These are phyloP conservation scores for Pseudogymnoascus destructans DNA, from an alignment of 2,329 filamentous ascomycete species.

Conservation along the genomic window DNA sequence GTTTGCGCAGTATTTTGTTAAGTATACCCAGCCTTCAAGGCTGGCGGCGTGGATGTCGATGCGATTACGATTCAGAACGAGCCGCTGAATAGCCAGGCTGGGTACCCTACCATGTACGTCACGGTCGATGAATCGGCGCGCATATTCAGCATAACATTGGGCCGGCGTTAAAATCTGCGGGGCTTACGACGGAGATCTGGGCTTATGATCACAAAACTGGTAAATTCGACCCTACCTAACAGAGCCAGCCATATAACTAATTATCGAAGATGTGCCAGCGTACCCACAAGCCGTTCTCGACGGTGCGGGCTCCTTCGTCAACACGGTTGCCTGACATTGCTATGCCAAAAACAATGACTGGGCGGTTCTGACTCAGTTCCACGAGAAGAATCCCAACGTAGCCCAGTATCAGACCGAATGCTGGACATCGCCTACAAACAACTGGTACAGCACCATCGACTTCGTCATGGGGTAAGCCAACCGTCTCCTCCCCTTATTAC, in stretches of 20 bases:
- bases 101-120: conserved; percentile 31
- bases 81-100: conserved; percentile 30
- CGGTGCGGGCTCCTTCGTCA: conserved; percentile 16
- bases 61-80: conserved; percentile 35
- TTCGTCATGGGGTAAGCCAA: conserved; percentile 32
- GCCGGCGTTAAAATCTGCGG: conserved; percentile 29
- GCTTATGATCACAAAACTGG: conserved; percentile 25
- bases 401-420: conserved; percentile 39
- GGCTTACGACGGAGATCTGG: conserved; percentile 29
- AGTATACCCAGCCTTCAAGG: conserved; percentile 31
- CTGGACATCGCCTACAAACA: conserved; percentile 35
- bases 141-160: conserved; percentile 30
- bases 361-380: conserved; percentile 26
- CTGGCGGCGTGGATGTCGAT: conserved; percentile 28
- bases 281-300: conserved; percentile 21
- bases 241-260: neutral
- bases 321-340: conserved; percentile 23
- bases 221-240: neutral
- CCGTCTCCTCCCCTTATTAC: neutral
- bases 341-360: conserved; percentile 21
- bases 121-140: conserved; percentile 28
- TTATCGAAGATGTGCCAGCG: conserved; percentile 17
- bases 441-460: conserved; percentile 41
- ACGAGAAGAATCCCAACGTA: conserved; percentile 28
- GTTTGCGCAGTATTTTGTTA: conserved; percentile 30